phyloP scores from a whole-genome alignment of 2,329 filamentous ascomycete genomes.

The Xylariaceae sp. region DNA sequence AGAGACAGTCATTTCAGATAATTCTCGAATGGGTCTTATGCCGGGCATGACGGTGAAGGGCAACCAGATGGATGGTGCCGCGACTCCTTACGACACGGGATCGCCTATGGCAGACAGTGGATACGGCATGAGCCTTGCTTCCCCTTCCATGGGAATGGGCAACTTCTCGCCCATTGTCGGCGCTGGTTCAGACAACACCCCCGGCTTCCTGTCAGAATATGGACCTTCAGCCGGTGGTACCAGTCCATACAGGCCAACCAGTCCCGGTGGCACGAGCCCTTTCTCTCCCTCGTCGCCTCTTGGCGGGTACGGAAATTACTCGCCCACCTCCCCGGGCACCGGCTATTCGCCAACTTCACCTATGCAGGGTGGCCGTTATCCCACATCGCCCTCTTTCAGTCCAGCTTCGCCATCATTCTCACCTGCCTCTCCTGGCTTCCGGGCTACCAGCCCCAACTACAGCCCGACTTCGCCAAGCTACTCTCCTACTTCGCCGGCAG shows the following conservation, averaged over 20 bases:
- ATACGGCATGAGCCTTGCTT: conserved; percentile 54
- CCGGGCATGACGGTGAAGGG: conserved; percentile 73
- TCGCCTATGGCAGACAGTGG: conserved; percentile 72
- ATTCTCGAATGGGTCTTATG: conserved; percentile 78
- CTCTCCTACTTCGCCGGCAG: conserved; percentile 56
- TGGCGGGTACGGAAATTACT: conserved; percentile 57
- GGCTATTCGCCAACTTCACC: conserved; percentile 76
- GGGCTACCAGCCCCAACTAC: conserved; percentile 55
- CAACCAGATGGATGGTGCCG: conserved; percentile 70
- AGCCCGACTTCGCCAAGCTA: conserved; percentile 62
- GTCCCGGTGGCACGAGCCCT: conserved; percentile 68
- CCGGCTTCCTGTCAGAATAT: conserved; percentile 61
- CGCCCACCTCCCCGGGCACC: conserved; percentile 69
- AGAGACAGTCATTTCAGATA: conserved; percentile 89
- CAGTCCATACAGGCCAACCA: conserved; percentile 64
- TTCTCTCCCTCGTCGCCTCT: conserved; percentile 66
- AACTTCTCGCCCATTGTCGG: conserved; percentile 75
- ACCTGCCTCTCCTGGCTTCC: conserved; percentile 44
- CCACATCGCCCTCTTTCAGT: conserved; percentile 58
- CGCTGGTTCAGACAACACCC: conserved; percentile 64
- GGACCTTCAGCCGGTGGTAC: conserved; percentile 44
- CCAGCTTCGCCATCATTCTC: conserved; percentile 60
- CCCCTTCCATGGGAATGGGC: conserved; percentile 50
- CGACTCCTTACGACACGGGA: conserved; percentile 88
- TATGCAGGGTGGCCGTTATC: conserved; percentile 49